These are phyloP conservation scores for Citropsis articulata DNA, from an alignment of 345 rosid species.

Conservation along the genomic window DNA sequence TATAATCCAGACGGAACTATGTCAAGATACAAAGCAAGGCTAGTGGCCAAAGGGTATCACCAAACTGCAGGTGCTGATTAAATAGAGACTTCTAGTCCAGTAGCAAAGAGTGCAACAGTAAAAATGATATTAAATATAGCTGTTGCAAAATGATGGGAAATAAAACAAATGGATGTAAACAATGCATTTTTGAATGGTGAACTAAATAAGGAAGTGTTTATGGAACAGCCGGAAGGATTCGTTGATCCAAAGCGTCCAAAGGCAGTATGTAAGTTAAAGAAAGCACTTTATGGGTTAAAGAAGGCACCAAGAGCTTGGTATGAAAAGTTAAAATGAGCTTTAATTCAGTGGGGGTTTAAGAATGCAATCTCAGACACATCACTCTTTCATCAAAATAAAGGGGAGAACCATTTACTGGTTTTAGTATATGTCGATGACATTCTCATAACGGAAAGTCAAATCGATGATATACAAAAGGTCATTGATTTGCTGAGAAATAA, in stretches of 20 bases:
- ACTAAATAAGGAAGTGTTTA: not conserved
- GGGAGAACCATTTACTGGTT: too few species aligned
- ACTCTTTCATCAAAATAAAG: too few species aligned
- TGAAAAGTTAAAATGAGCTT: not conserved
- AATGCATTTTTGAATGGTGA: not conserved
- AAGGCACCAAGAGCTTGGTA: not conserved
- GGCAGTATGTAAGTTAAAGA: not conserved
- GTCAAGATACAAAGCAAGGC: too few species aligned
- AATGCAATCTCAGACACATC: not conserved
- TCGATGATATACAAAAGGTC: too few species aligned
- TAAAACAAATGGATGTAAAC: not conserved
- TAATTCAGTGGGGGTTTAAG: not conserved
- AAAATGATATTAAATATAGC: too few species aligned
- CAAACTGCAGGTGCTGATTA: too few species aligned
- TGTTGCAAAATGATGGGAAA: not conserved
- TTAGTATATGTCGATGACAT: not conserved
- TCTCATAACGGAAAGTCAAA: not conserved
- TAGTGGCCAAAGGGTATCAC: too few species aligned
- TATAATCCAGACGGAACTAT: too few species aligned
- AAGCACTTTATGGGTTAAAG: not conserved
- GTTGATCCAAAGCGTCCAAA: not conserved
- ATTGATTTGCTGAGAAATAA: too few species aligned
- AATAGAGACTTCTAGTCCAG: not conserved
- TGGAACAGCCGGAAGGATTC: not conserved
- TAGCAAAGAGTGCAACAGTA: too few species aligned